phyloP scores from a whole-genome alignment of 805 yeast genomes.

The Sugiyamaella smithiae region DNA sequence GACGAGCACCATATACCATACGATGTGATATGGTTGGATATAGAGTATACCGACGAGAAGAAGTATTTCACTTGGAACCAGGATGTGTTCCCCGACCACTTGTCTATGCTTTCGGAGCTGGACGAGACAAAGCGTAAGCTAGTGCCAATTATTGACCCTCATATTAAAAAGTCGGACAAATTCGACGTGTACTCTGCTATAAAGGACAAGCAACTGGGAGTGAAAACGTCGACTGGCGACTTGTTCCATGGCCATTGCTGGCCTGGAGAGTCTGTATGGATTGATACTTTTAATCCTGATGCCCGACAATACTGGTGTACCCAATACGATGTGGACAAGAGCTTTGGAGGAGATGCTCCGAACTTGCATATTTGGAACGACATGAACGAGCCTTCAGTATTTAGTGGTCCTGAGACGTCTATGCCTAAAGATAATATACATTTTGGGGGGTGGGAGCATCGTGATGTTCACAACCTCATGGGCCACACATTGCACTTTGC shows the following conservation, averaged over 20 bases:
- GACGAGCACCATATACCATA: slow-evolving; percentile 76
- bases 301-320: slow-evolving; percentile 35
- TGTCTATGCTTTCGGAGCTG: slow-evolving; percentile 59
- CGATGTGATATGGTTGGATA: slow-evolving; percentile 92
- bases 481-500: slow-evolving; percentile 80
- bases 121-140: slow-evolving; percentile 74
- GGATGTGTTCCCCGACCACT: slow-evolving; percentile 71
- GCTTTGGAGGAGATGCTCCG: slow-evolving; percentile 47
- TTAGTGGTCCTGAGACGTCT: slow-evolving; percentile 91
- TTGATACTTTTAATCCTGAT: slow-evolving; percentile 72
- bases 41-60: slow-evolving; percentile 83
- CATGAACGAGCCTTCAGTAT: slow-evolving; percentile 96
- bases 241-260: slow-evolving; percentile 86
- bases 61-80: slow-evolving; percentile 91
- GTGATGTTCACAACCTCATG: slow-evolving; percentile 84
- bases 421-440: slow-evolving; percentile 81
- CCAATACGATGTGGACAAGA: slow-evolving; percentile 35
- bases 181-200: slow-evolving; percentile 63
- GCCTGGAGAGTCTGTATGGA: slow-evolving; percentile 97
- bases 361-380: slow-evolving; percentile 93
- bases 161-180: slow-evolving; percentile 57
- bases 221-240: slow-evolving; percentile 46
- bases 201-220: slow-evolving; percentile 41
- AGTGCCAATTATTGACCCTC: slow-evolving; percentile 89
- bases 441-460: slow-evolving; percentile 79